These are phyloP conservation scores for Wickerhamiella infanticola DNA, from an alignment of 1,139 yeast species.

Conservation along the genomic window DNA sequence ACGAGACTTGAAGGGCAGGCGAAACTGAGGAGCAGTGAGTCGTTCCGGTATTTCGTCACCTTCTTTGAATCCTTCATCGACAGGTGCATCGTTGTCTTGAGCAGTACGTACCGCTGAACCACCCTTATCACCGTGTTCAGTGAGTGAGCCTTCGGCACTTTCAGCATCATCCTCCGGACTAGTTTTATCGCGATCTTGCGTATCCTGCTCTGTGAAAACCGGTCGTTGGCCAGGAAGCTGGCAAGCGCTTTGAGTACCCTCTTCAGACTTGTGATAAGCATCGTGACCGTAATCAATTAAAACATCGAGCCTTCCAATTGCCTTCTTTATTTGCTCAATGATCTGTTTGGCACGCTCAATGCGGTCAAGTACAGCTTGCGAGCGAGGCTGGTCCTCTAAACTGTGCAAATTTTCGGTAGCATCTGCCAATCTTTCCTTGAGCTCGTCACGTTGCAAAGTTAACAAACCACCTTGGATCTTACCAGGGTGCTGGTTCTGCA, in stretches of 20 bases:
- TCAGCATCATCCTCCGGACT: not conserved
- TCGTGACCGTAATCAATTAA: not conserved
- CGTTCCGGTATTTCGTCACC: not conserved
- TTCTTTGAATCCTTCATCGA: not conserved
- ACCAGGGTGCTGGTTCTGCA: slow-evolving; percentile 31
- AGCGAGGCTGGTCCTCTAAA: slow-evolving; percentile 11
- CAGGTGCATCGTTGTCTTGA: not conserved
- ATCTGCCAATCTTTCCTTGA: slow-evolving; percentile 33
- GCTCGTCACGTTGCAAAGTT: slow-evolving; percentile 21
- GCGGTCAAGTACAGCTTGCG: not conserved
- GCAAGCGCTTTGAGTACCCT: not conserved
- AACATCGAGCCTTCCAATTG: not conserved
- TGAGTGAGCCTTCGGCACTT: not conserved
- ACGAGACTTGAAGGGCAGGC: not conserved
- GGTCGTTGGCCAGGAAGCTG: not conserved
- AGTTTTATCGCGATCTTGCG: not conserved
- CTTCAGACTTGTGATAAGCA: not conserved
- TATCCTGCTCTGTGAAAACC: not conserved
- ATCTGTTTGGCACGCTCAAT: not conserved
- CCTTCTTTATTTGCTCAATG: not conserved
- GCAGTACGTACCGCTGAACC: not conserved
- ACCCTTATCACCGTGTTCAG: not conserved
- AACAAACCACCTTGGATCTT: slow-evolving; percentile 21
- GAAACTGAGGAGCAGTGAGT: not conserved
- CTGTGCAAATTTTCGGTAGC: slow-evolving; percentile 26